Conservation (phyloP, 495 filamentous ascomycete genomes). For the Aspergillus avenaceus region DNA sequence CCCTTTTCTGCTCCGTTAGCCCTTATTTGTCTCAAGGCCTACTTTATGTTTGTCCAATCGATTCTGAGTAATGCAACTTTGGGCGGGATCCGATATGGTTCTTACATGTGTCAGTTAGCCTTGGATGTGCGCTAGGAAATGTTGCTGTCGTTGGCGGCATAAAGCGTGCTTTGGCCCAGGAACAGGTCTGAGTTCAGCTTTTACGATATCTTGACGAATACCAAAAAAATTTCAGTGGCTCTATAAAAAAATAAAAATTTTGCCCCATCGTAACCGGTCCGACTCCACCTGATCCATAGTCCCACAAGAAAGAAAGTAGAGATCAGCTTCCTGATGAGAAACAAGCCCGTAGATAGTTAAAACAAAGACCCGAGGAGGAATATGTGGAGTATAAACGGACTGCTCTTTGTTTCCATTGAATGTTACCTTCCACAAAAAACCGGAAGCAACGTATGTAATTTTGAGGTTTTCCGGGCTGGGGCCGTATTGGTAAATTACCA, state of each 20-base stretch:
- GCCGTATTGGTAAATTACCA: too few species aligned
- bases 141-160: slow-evolving; percentile 41
- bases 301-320: too few species aligned
- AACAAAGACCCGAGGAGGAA: too few species aligned
- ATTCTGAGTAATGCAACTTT: slow-evolving; percentile 28
- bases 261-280: too few species aligned
- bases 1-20: slow-evolving; percentile 30
- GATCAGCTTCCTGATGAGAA: too few species aligned
- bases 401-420: too few species aligned
- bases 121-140: slow-evolving; percentile 33
- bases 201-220: slow-evolving; percentile 47
- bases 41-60: slow-evolving; percentile 26
- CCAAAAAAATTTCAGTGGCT: slow-evolving; percentile 25
- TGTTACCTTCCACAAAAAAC: too few species aligned
- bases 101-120: slow-evolving; percentile 25
- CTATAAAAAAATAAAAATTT: neutral
- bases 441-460: too few species aligned
- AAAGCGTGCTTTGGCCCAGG: slow-evolving; percentile 31
- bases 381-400: too few species aligned
- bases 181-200: slow-evolving; percentile 37
- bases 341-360: too few species aligned
- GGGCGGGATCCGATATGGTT: slow-evolving; percentile 21
- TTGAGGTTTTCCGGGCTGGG: too few species aligned
- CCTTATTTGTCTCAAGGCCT: slow-evolving; percentile 29
- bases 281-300: too few species aligned